These are phyloP conservation scores for Tanacetum coccineum DNA, from an alignment of 129 eudicot genomes.

Conservation along the genomic window DNA sequence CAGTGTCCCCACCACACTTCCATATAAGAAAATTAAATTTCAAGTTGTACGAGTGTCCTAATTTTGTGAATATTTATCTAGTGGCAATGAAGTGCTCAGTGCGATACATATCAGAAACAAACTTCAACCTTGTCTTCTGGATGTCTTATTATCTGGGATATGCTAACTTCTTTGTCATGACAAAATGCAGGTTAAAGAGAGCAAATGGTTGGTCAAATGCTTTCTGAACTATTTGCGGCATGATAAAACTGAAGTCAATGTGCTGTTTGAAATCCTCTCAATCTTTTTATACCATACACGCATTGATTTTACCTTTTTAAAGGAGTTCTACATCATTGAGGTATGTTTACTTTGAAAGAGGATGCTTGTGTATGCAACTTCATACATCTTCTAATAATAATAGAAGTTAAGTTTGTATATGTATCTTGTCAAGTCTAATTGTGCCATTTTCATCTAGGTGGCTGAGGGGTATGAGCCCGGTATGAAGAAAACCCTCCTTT, in stretches of 20 bases:
- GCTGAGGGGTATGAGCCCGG: conserved; percentile 87
- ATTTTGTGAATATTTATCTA: background rate
- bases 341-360: conserved; percentile 34
- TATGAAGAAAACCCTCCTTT: conserved; percentile 79
- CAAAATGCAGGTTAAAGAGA: conserved; percentile 86
- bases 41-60: background rate
- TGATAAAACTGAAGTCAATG: conserved; percentile 84
- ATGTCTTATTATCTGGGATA: background rate
- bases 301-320: conserved; percentile 84
- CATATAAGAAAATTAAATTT: background rate
- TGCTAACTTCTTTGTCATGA: conserved; percentile 1
- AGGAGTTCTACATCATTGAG: conserved; percentile 96
- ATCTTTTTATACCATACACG: conserved; percentile 86
- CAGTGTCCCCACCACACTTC: background rate
- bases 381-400: background rate
- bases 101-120: background rate
- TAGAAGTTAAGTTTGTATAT: background rate
- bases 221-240: conserved; percentile 89
- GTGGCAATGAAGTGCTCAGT: background rate
- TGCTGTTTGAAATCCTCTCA: conserved; percentile 89
- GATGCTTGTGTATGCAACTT: conserved; percentile 17
- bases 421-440: background rate
- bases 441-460: conserved; percentile 44
- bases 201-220: conserved; percentile 99
- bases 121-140: conserved; percentile 2